phyloP scores from a whole-genome alignment of 75 land plant species.

The Azolla pinnata region DNA sequence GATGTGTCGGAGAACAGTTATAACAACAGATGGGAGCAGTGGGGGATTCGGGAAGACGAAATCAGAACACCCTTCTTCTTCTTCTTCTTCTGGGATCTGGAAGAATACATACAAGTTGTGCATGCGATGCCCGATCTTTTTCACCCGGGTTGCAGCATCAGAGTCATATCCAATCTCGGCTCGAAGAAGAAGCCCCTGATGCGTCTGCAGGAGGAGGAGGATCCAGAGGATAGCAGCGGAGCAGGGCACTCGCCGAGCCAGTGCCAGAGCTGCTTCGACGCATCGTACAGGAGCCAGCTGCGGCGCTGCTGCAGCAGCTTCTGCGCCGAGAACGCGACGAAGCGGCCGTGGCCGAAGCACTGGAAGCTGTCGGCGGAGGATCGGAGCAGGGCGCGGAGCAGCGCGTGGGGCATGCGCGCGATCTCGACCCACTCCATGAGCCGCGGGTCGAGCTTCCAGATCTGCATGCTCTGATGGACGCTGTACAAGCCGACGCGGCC shows the following conservation, averaged over 20 bases:
- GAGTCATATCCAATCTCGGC: constrained; percentile 77
- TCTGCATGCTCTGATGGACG: constrained; percentile 58
- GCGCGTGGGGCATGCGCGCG: constrained; percentile 59
- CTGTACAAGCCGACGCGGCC: constrained; percentile 61
- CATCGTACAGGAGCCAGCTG: constrained; percentile 58
- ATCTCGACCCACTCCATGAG: constrained; percentile 55
- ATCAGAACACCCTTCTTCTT: too few relatives aligned
- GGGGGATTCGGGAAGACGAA: too few relatives aligned
- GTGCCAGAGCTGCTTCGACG: constrained; percentile 55
- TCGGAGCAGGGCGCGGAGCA: constrained; percentile 45
- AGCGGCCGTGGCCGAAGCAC: constrained; percentile 70
- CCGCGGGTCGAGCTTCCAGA: constrained; percentile 65
- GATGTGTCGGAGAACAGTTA: too few relatives aligned
- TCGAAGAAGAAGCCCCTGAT: constrained; percentile 66
- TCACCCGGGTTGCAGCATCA: too few relatives aligned
- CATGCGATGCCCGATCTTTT: too few relatives aligned
- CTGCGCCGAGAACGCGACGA: constrained; percentile 61
- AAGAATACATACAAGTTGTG: too few relatives aligned
- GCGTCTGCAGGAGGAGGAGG: constrained; percentile 19
- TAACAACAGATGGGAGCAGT: too few relatives aligned
- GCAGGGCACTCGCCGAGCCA: constrained; percentile 72
- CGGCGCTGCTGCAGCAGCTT: constrained; percentile 63
- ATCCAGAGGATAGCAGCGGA: constrained; percentile 45
- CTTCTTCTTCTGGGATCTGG: too few relatives aligned
- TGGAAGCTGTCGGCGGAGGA: constrained; percentile 69